These are phyloP conservation scores for Stromatinia cepivora DNA, from an alignment of 2,329 filamentous ascomycete genomes.

Conservation along the genomic window DNA sequence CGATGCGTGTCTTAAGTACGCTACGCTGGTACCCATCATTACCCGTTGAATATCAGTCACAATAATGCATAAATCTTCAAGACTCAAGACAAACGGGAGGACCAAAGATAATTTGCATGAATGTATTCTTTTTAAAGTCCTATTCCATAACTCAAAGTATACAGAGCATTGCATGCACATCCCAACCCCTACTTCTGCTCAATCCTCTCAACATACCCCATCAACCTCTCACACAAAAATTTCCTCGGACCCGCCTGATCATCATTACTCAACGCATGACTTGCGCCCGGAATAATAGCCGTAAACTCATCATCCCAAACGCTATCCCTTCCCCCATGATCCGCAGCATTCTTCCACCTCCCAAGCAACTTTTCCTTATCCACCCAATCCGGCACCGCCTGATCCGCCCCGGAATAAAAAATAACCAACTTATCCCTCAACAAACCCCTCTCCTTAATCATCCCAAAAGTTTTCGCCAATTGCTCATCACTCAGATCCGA, in stretches of 20 bases:
- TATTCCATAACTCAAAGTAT: background rate
- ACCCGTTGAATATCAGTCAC: no score
- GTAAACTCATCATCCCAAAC: constrained; percentile 52
- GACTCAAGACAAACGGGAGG: no score
- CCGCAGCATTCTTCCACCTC: constrained; percentile 46
- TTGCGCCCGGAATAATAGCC: constrained; percentile 49
- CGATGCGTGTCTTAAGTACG: no score
- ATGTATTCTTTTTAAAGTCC: background rate
- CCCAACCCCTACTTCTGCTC: background rate
- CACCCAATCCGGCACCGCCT: constrained; percentile 46
- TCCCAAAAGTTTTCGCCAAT: constrained; percentile 57
- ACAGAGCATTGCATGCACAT: background rate
- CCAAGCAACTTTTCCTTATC: constrained; percentile 47
- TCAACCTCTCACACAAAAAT: constrained; percentile 26
- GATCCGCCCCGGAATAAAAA: constrained; percentile 49
- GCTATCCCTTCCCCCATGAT: constrained; percentile 40
- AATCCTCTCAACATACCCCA: constrained; percentile 25
- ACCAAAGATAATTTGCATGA: background rate
- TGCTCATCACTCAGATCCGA: constrained; percentile 55
- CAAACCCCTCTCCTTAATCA: constrained; percentile 37
- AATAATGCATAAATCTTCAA: no score
- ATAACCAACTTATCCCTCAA: constrained; percentile 43
- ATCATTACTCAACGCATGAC: constrained; percentile 50
- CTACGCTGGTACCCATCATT: no score
- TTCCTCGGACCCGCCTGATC: constrained; percentile 47